Conservation (phyloP, 768 basidiomycete genomes). For the Leccinum fibrillosum region DNA sequence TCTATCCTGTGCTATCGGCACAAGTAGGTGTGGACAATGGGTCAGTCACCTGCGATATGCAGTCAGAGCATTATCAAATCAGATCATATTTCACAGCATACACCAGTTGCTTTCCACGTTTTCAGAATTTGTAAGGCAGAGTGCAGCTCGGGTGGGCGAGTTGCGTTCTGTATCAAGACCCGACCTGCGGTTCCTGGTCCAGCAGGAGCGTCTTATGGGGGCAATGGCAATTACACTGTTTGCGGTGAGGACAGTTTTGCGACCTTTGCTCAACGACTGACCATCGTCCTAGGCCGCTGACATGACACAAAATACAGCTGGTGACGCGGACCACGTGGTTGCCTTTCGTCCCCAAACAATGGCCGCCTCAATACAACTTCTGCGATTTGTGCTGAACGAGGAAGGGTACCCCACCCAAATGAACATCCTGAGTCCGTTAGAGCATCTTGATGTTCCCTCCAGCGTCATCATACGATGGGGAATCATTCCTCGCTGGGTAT, state of each 20-base stretch:
- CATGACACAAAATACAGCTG: slow-evolving; percentile 3
- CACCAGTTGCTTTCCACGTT: slow-evolving; percentile 12
- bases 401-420: slow-evolving; percentile 12
- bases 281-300: slow-evolving; percentile 21
- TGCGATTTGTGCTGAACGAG: slow-evolving; percentile 39
- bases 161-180: slow-evolving; percentile 4
- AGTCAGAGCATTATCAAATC: background rate
- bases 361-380: slow-evolving; percentile 41
- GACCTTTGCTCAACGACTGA: background rate
- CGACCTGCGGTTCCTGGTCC: slow-evolving; percentile 9
- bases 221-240: slow-evolving; percentile 37
- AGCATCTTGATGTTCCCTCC: slow-evolving; percentile 41
- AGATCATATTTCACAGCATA: slow-evolving; percentile 9
- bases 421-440: slow-evolving; percentile 10
- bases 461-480: slow-evolving; percentile 59
- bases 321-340: background rate
- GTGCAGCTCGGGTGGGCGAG: slow-evolving; percentile 14
- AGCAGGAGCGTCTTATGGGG: slow-evolving; percentile 29
- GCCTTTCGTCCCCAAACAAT: slow-evolving; percentile 48
- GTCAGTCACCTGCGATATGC: slow-evolving; percentile 15
- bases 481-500: slow-evolving; percentile 56
- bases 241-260: slow-evolving; percentile 26
- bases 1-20: slow-evolving; percentile 38
- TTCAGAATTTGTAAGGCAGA: slow-evolving; percentile 20
- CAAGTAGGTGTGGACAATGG: slow-evolving; percentile 9